A percentile compares a stretch with the other conserved stretches of the same genome.
These are phyloP conservation scores for Daldinia grandis DNA, from an alignment of 495 filamentous ascomycete genomes.

Conservation along the genomic window DNA sequence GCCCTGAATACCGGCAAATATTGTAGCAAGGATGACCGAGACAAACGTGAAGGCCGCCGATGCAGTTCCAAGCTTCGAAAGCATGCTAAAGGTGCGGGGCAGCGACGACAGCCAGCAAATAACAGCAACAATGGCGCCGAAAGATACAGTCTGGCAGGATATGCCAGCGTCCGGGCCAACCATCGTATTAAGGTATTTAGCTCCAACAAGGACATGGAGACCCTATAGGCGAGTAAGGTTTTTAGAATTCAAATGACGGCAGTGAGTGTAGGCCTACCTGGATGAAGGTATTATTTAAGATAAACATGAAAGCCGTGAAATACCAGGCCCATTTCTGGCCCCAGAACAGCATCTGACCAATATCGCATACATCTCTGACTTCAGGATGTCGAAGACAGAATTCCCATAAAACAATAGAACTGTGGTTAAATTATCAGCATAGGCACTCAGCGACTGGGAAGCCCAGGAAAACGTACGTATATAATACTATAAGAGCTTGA, in stretches of 20 bases:
- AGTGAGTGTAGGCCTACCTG: slow-evolving; percentile 57
- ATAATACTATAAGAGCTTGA: slow-evolving; percentile 76
- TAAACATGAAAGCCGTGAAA: slow-evolving; percentile 84
- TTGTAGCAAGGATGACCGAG: slow-evolving; percentile 79
- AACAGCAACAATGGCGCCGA: slow-evolving; percentile 71
- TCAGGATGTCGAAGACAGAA: slow-evolving; percentile 89
- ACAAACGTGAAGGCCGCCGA: slow-evolving; percentile 88
- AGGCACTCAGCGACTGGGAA: neutral
- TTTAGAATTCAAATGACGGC: neutral
- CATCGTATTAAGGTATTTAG: slow-evolving; percentile 88
- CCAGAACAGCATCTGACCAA: slow-evolving; percentile 89
- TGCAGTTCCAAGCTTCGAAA: slow-evolving; percentile 76
- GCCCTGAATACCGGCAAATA: slow-evolving; percentile 76
- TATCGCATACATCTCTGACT: slow-evolving; percentile 88
- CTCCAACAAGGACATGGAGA: slow-evolving; percentile 79
- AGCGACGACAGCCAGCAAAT: slow-evolving; percentile 79
- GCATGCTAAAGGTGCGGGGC: slow-evolving; percentile 79
- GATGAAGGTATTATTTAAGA: slow-evolving; percentile 91
- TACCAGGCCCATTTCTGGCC: slow-evolving; percentile 82
- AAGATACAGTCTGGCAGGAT: slow-evolving; percentile 73
- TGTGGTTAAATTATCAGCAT: slow-evolving; percentile 21
- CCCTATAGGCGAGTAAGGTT: slow-evolving; percentile 54
- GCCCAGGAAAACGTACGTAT: slow-evolving; percentile 60
- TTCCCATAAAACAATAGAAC: slow-evolving; percentile 81
- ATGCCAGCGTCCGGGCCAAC: slow-evolving; percentile 61